Percentiles rank a stretch among this genome's conserved stretches.
phyloP scores from a whole-genome alignment of 1,284 basidiomycete genomes.

The Boletus smithii region DNA sequence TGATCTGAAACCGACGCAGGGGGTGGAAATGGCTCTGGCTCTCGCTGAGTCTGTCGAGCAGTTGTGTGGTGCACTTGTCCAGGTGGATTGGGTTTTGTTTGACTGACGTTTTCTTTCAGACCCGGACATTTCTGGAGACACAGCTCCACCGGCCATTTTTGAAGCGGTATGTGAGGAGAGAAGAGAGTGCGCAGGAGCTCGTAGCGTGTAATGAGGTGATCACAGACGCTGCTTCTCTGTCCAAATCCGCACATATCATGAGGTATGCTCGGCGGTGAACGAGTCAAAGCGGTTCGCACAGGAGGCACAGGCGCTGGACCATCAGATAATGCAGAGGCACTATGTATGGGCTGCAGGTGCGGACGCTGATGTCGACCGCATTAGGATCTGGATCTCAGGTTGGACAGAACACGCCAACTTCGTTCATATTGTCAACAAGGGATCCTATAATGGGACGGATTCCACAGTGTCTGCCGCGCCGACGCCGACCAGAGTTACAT shows the following conservation, averaged over 20 bases:
- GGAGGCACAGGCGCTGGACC: conserved; percentile 24
- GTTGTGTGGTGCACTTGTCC: conserved; percentile 36
- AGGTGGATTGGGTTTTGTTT: conserved; percentile 41
- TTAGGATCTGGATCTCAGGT: no score
- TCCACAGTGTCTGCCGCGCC: conserved; percentile 7
- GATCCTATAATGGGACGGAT: not conserved
- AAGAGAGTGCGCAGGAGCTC: conserved; percentile 62
- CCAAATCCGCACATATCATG: conserved; percentile 25
- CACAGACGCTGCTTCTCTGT: conserved; percentile 43
- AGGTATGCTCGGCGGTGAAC: conserved; percentile 12
- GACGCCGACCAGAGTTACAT: conserved; percentile 11
- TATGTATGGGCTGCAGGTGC: conserved; percentile 6
- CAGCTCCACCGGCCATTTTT: conserved; percentile 68
- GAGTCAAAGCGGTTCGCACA: conserved; percentile 26
- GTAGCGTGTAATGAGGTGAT: conserved; percentile 51
- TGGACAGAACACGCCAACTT: not conserved
- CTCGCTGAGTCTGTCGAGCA: conserved; percentile 39
- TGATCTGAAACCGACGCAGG: conserved; percentile 44
- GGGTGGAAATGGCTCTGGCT: conserved; percentile 15
- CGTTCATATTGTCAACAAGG: not conserved
- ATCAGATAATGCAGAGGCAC: conserved; percentile 20
- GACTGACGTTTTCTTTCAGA: conserved; percentile 31
- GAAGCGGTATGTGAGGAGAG: conserved; percentile 73
- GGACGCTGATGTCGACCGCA: not conserved
- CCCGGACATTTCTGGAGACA: conserved; percentile 53